phyloP scores from a whole-genome alignment of 257 asterid species.

The Parsonsia alboflavescens region DNA sequence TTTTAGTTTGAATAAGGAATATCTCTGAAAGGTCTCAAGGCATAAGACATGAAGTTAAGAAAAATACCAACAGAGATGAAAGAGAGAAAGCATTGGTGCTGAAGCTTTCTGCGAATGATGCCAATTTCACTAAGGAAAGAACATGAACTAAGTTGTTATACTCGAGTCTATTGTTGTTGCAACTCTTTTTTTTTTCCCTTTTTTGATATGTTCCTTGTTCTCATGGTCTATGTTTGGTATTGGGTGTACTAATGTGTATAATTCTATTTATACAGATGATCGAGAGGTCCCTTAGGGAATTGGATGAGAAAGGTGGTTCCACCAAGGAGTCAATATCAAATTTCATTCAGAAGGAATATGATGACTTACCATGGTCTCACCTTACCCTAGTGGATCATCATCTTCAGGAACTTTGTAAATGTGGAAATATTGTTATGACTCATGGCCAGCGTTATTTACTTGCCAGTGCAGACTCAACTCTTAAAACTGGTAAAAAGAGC shows the following conservation, averaged over 20 bases:
- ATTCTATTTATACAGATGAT: constrained; percentile 49
- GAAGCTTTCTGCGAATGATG: neutral
- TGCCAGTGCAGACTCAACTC: constrained; percentile 15
- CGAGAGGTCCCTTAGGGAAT: constrained; percentile 41
- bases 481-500: constrained; percentile 9
- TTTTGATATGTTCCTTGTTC: neutral
- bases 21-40: neutral
- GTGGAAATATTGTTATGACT: constrained; percentile 27
- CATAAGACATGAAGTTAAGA: neutral
- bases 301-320: constrained; percentile 46
- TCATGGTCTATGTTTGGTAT: constrained; percentile 1
- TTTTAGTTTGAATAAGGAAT: neutral
- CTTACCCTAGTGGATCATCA: constrained; percentile 39
- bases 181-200: neutral
- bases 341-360: constrained; percentile 29
- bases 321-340: constrained; percentile 47
- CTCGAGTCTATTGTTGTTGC: neutral
- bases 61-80: neutral
- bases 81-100: neutral
- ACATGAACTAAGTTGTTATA: neutral
- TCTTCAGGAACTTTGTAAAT: constrained; percentile 34
- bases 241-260: neutral
- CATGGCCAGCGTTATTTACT: constrained; percentile 24
- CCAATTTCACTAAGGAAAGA: neutral
- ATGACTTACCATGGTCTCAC: constrained; percentile 55